These are phyloP conservation scores for Hyaloraphidium curvatum DNA, from an alignment of 192 early-diverging fungal genomes.

Conservation along the genomic window DNA sequence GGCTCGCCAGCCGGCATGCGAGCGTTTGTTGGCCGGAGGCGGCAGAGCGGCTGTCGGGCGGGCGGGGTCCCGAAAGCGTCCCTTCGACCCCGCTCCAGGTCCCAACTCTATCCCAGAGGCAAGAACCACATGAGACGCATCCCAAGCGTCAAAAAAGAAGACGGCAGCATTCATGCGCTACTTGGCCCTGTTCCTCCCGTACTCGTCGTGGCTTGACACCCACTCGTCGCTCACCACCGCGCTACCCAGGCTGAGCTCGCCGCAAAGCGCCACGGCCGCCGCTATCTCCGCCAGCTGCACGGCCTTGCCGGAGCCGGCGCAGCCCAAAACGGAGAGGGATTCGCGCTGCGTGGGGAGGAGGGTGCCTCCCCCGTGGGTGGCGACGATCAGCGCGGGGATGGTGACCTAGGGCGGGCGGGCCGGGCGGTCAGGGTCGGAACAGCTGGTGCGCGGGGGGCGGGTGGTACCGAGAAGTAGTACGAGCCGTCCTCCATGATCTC, in stretches of 20 bases:
- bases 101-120: too few species aligned
- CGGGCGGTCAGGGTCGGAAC: not conserved
- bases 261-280: not conserved
- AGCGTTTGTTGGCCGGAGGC: too few species aligned
- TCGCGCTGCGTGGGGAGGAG: not conserved
- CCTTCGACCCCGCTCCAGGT: too few species aligned
- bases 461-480: not conserved
- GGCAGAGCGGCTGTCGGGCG: too few species aligned
- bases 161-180: not conserved
- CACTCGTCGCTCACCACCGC: not conserved
- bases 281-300: not conserved
- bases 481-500: not conserved
- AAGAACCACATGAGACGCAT: too few species aligned
- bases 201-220: not conserved
- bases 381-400: not conserved
- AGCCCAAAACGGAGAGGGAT: not conserved
- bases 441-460: not conserved
- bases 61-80: too few species aligned
- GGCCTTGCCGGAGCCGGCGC: not conserved
- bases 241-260: not conserved
- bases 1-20: too few species aligned
- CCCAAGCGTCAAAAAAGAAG: too few species aligned
- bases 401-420: not conserved
- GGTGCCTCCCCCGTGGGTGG: not conserved
- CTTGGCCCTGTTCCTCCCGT: not conserved